Conservation (phyloP, 345 rosid genomes). For the Aquilaria sinensis region DNA sequence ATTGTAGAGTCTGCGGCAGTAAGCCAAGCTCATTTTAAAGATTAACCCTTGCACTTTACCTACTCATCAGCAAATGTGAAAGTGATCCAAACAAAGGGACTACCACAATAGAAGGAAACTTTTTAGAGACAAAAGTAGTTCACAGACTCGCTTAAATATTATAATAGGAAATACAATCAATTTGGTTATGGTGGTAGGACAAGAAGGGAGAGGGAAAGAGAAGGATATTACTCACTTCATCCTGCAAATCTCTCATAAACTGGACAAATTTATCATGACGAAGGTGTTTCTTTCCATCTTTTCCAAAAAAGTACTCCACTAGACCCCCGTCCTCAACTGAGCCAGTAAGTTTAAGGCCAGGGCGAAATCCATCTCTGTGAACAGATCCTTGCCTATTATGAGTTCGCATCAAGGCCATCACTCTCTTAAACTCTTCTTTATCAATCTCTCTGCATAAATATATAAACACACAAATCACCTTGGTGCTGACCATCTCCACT, state of each 20-base stretch:
- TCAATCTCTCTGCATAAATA: constrained; percentile 58
- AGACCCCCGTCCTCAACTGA: constrained; percentile 82
- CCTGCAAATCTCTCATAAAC: constrained; percentile 64
- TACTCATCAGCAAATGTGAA: too few relatives aligned
- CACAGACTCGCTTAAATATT: too few relatives aligned
- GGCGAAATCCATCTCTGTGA: constrained; percentile 64
- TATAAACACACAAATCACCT: constrained; percentile 13
- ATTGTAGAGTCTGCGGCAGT: too few relatives aligned
- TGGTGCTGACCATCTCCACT: too few relatives aligned
- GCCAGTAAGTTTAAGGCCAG: constrained; percentile 55
- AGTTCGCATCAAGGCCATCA: constrained; percentile 88
- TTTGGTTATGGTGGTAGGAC: not conserved
- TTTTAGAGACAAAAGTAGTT: too few relatives aligned
- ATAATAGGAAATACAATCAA: not conserved
- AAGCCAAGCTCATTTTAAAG: too few relatives aligned
- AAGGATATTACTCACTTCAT: constrained; percentile 48
- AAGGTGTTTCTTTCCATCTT: constrained; percentile 63
- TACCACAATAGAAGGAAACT: too few relatives aligned
- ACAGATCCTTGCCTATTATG: constrained; percentile 73
- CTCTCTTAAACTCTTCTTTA: constrained; percentile 83
- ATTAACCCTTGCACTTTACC: too few relatives aligned
- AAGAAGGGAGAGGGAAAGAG: not conserved
- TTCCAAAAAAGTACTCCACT: constrained; percentile 77
- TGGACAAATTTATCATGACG: constrained; percentile 65
- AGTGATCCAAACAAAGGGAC: too few relatives aligned